A percentile compares a stretch with the other conserved stretches of the same genome.
Conservation (phyloP, 441 rosid genomes). For the Kokia cookei region DNA sequence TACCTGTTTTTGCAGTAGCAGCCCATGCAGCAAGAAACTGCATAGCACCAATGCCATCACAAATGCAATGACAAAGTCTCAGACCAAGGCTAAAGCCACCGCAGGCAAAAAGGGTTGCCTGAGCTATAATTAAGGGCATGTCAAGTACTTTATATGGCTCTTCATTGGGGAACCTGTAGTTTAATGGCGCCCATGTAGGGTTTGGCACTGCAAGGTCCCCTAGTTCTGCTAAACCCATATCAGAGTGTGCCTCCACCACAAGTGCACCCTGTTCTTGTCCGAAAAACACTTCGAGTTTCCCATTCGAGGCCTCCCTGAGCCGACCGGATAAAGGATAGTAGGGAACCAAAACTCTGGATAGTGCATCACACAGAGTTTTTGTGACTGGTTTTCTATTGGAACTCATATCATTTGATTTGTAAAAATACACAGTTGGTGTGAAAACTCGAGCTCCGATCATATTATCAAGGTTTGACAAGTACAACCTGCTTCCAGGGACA, state of each 20-base stretch:
- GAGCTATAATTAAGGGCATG: conserved; percentile 80
- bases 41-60: conserved; percentile 94
- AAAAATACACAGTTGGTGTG: conserved; percentile 79
- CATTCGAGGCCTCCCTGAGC: conserved; percentile 52
- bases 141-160: conserved; percentile 70
- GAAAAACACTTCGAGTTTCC: conserved; percentile 73
- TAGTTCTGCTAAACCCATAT: conserved; percentile 48
- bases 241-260: conserved; percentile 62
- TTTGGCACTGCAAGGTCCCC: conserved; percentile 86
- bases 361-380: conserved; percentile 41
- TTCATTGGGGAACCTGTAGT: conserved; percentile 54
- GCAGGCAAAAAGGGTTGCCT: conserved; percentile 67
- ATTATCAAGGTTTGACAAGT: conserved; percentile 91
- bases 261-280: conserved; percentile 67
- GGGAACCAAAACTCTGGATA: conserved; percentile 63
- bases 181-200: conserved; percentile 78
- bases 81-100: conserved; percentile 85
- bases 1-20: conserved; percentile 53
- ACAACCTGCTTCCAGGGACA: conserved; percentile 40
- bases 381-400: conserved; percentile 15
- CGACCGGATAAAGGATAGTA: conserved; percentile 84
- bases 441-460: conserved; percentile 71
- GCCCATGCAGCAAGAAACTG: conserved; percentile 83
- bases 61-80: conserved; percentile 83
- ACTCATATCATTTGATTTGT: not conserved